Evolutionary conservation across 202 grass and related monocot genomes (phyloP).

Genomic region (Zizania palustris): DNA sequence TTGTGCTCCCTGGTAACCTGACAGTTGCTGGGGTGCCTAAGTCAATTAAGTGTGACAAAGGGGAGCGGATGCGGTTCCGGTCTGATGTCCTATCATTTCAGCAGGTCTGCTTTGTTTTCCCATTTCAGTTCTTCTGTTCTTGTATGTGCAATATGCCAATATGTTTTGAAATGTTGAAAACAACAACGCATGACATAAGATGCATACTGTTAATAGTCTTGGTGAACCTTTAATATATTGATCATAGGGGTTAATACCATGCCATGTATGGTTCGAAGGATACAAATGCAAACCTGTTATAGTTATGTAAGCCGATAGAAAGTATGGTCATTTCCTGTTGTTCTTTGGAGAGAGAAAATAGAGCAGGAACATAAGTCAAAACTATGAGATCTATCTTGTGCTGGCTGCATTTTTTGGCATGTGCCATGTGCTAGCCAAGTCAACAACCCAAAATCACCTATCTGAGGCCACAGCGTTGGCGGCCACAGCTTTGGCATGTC

Average conservation of each 20-base stretch:
- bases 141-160: neutral
- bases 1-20: conserved; percentile 69
- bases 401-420: neutral
- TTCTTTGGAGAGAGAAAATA: too few species aligned
- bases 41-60: conserved; percentile 91
- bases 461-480: neutral
- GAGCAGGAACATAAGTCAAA: neutral
- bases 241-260: neutral
- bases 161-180: neutral
- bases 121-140: neutral
- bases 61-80: conserved; percentile 76
- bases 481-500: too few species aligned
- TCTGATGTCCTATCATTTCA: conserved; percentile 94
- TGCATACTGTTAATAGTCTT: neutral
- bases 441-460: neutral
- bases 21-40: conserved; percentile 54
- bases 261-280: neutral
- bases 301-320: neutral
- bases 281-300: neutral
- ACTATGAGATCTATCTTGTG: neutral
- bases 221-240: neutral
- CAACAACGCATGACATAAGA: neutral
- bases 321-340: neutral
- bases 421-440: neutral
- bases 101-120: conserved; percentile 52